Evolutionary conservation across 768 basidiomycete genomes (phyloP).

Genomic region (Lactifluus volemus): DNA sequence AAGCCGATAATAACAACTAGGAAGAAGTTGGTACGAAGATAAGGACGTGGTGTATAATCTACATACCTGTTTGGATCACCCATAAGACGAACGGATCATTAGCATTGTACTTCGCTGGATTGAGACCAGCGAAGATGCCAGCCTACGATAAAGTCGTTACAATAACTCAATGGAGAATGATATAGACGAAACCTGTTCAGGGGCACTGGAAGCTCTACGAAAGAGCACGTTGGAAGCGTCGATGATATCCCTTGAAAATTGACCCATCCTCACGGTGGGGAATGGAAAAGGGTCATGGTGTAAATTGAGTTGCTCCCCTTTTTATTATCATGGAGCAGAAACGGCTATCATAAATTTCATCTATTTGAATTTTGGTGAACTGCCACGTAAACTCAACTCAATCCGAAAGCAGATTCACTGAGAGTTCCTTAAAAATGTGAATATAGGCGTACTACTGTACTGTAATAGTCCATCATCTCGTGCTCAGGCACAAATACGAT

Average conservation of each 20-base stretch:
- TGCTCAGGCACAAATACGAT: too few relatives aligned
- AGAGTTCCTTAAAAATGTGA: too few relatives aligned
- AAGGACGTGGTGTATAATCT: not conserved
- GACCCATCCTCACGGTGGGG: conserved; percentile 34
- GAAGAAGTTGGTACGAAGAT: not conserved
- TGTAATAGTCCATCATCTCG: too few relatives aligned
- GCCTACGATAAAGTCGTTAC: conserved; percentile 35
- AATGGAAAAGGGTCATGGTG: not conserved
- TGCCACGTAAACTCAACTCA: too few relatives aligned
- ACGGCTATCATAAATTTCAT: too few relatives aligned
- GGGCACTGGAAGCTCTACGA: conserved; percentile 32
- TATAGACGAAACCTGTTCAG: conserved; percentile 15
- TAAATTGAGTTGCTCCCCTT: not conserved
- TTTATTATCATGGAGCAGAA: too few relatives aligned
- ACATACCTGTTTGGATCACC: conserved; percentile 66
- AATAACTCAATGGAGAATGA: too few relatives aligned
- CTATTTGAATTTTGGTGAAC: too few relatives aligned
- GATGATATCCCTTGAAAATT: conserved; percentile 33
- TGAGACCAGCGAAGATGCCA: conserved; percentile 67
- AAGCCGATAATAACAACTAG: conserved; percentile 73
- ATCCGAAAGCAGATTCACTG: not conserved
- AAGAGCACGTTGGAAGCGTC: conserved; percentile 26
- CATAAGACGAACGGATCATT: conserved; percentile 67
- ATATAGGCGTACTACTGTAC: too few relatives aligned
- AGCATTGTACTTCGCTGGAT: conserved; percentile 55